These are phyloP conservation scores for Fusarium zealandicum DNA, from an alignment of 2,329 filamentous ascomycete genomes.

Conservation along the genomic window DNA sequence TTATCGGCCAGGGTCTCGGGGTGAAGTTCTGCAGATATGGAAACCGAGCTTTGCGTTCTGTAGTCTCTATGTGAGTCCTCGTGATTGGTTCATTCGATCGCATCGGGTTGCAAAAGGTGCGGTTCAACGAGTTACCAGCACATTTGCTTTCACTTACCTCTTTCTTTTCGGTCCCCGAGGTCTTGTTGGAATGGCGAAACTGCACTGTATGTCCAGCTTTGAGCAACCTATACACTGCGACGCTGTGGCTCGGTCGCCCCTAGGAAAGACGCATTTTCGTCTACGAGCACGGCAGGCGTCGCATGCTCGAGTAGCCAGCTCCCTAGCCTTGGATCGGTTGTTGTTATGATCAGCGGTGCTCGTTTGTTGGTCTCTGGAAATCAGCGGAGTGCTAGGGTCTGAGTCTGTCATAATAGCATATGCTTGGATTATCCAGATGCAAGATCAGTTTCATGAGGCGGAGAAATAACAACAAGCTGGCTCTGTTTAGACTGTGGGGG, in stretches of 20 bases:
- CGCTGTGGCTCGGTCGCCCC: neutral
- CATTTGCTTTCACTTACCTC: neutral
- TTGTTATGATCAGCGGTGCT: neutral
- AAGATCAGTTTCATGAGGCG: neutral
- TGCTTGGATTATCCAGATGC: neutral
- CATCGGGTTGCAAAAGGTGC: too few species aligned
- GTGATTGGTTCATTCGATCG: too few species aligned
- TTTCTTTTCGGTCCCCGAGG: slow-evolving; percentile 34
- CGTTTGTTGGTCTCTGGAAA: neutral
- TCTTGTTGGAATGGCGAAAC: slow-evolving; percentile 34
- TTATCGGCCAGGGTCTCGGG: neutral
- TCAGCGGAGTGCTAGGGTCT: neutral
- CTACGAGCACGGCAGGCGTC: slow-evolving; percentile 38
- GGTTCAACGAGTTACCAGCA: too few species aligned
- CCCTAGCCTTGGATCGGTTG: slow-evolving; percentile 3
- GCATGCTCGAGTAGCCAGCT: slow-evolving; percentile 35
- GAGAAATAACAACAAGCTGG: slow-evolving; percentile 1
- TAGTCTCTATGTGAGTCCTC: too few species aligned
- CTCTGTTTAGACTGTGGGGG: neutral
- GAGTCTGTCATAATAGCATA: neutral
- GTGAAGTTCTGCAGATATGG: neutral
- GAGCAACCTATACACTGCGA: slow-evolving; percentile 1
- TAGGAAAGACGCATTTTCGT: slow-evolving; percentile 33
- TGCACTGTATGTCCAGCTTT: slow-evolving; percentile 1
- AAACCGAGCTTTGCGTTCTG: neutral